Conservation (phyloP, 2,329 filamentous ascomycete genomes). For the Alternaria sp. region DNA sequence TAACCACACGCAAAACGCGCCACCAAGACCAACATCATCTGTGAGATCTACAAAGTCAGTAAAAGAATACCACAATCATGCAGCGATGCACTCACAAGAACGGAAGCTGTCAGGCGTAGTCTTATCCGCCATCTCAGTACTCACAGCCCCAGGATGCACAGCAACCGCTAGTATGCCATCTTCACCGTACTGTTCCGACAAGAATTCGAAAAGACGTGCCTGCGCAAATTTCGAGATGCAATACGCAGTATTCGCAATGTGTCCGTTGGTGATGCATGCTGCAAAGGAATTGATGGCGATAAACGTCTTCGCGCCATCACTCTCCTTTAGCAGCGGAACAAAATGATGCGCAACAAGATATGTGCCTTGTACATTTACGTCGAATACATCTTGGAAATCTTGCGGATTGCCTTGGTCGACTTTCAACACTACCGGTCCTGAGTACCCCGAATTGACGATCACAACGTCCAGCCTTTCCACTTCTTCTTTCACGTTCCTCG, state of each 20-base stretch:
- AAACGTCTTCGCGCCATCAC: slow-evolving; percentile 29
- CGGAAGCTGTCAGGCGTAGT: slow-evolving; percentile 36
- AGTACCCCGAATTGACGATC: slow-evolving; percentile 49
- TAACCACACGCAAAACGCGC: slow-evolving; percentile 44
- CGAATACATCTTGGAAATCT: slow-evolving; percentile 46
- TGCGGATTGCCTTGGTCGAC: slow-evolving; percentile 41
- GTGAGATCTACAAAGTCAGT: slow-evolving; percentile 27
- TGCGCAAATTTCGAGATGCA: slow-evolving; percentile 42
- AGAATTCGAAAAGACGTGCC: slow-evolving; percentile 32
- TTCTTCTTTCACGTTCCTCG: slow-evolving; percentile 24
- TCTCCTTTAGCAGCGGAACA: slow-evolving; percentile 33
- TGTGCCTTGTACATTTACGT: slow-evolving; percentile 48
- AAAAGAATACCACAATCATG: background rate
- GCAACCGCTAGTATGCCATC: slow-evolving; percentile 33
- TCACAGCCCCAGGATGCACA: slow-evolving; percentile 42
- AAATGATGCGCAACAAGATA: slow-evolving; percentile 49
- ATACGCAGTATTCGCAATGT: slow-evolving; percentile 49
- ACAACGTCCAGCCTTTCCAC: slow-evolving; percentile 45
- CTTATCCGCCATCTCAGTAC: slow-evolving; percentile 36
- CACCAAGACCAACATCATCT: slow-evolving; percentile 38
- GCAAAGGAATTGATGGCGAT: slow-evolving; percentile 40
- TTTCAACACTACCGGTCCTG: slow-evolving; percentile 43
- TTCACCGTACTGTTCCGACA: slow-evolving; percentile 30
- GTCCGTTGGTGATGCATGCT: slow-evolving; percentile 46
- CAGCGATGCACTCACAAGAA: slow-evolving; percentile 23